Evolutionary conservation across 768 basidiomycete species (phyloP).

Genomic region (Trametes villosa): DNA sequence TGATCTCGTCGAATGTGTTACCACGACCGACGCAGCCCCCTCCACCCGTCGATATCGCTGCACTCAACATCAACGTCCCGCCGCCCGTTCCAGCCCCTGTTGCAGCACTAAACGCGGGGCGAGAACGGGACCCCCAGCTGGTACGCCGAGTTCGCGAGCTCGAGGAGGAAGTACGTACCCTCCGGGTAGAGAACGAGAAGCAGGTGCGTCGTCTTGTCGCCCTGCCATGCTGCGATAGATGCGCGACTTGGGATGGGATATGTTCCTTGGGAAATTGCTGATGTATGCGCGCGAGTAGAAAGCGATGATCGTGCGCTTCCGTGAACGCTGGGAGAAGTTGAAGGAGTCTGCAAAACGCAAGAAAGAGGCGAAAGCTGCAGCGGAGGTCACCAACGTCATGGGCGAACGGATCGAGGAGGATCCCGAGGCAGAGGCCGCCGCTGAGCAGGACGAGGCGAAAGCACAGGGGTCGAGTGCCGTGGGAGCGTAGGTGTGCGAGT

Average conservation of each 20-base stretch:
- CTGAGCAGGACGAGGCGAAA: conserved; percentile 36
- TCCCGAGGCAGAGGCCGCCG: conserved; percentile 66
- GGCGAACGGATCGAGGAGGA: conserved; percentile 74
- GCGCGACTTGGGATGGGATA: no score
- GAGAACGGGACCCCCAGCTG: conserved; percentile 57
- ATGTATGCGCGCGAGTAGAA: conserved; percentile 50
- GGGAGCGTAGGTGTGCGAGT: neutral
- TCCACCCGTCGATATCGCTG: conserved; percentile 54
- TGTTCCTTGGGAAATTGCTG: neutral
- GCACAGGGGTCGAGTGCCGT: neutral
- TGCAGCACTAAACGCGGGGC: conserved; percentile 52
- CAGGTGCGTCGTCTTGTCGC: conserved; percentile 53
- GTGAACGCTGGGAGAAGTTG: conserved; percentile 87
- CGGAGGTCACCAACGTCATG: conserved; percentile 50
- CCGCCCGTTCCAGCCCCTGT: conserved; percentile 47
- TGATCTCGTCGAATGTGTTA: conserved; percentile 68
- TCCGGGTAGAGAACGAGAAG: conserved; percentile 79
- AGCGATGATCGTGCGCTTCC: conserved; percentile 80
- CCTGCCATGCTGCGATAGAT: neutral
- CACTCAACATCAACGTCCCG: conserved; percentile 62
- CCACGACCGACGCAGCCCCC: conserved; percentile 39
- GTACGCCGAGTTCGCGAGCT: conserved; percentile 65
- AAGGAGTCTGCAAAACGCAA: conserved; percentile 88
- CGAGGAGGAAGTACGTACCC: conserved; percentile 72
- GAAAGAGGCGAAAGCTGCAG: conserved; percentile 71